Evolutionary conservation across 148 eudicot species (phyloP).

Genomic region (Simmondsia chinensis): DNA sequence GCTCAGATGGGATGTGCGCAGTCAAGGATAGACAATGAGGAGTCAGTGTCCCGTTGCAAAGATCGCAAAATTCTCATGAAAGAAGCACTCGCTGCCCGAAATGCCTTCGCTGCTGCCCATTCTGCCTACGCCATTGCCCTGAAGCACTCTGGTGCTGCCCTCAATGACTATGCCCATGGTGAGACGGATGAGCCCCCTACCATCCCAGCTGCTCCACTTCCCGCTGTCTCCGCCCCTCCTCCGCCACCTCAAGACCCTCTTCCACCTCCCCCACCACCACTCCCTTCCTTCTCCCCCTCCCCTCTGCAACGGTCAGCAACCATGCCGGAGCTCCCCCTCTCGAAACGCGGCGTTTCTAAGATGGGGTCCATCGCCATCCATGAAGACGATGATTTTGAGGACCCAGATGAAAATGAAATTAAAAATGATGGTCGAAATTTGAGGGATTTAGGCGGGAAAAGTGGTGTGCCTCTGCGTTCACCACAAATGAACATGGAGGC

Average conservation of each 20-base stretch:
- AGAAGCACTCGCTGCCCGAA: constrained; percentile 71
- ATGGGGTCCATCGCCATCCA: constrained; percentile 42
- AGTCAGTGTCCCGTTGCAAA: constrained; percentile 78
- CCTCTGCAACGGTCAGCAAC: constrained; percentile 68
- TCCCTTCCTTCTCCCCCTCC: constrained; percentile 42
- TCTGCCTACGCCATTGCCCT: constrained; percentile 58
- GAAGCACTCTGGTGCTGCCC: constrained; percentile 71
- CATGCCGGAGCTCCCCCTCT: constrained; percentile 61
- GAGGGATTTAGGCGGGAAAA: neutral
- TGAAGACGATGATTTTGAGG: constrained; percentile 25
- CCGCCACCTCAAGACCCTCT: constrained; percentile 63
- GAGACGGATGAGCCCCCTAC: constrained; percentile 22
- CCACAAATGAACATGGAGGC: constrained; percentile 12
- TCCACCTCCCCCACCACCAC: constrained; percentile 75
- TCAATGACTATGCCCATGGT: constrained; percentile 76
- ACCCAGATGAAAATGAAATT: constrained; percentile 11
- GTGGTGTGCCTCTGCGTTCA: constrained; percentile 9
- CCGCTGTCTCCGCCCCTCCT: constrained; percentile 21
- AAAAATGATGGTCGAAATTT: neutral
- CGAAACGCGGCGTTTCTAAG: constrained; percentile 33
- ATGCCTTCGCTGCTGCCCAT: constrained; percentile 67
- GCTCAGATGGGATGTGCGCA: constrained; percentile 97
- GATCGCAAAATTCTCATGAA: constrained; percentile 79
- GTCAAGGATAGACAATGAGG: constrained; percentile 89
- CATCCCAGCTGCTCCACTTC: neutral